phyloP scores from a whole-genome alignment of 495 filamentous ascomycete species.

The Pyrenopolyporus hunteri region DNA sequence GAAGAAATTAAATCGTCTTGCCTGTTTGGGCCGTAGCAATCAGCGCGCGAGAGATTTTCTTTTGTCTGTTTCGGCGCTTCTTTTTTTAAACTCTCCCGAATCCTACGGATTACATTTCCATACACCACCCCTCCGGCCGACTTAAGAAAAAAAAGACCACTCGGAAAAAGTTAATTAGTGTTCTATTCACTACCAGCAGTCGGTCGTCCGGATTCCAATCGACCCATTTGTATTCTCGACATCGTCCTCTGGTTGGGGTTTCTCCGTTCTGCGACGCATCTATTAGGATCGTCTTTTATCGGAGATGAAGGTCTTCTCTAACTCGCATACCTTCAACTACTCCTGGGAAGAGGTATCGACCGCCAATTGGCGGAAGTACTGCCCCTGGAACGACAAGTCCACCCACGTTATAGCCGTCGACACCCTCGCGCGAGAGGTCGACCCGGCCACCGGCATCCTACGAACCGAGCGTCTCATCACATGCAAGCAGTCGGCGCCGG shows the following conservation, averaged over 20 bases:
- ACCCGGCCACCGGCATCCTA: slow-evolving; percentile 82
- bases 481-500: slow-evolving; percentile 85
- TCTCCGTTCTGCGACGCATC: neutral
- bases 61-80: no score
- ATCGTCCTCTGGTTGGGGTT: neutral
- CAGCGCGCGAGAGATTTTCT: slow-evolving; percentile 7
- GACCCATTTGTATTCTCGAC: neutral
- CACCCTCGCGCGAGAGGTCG: slow-evolving; percentile 81
- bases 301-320: slow-evolving; percentile 93
- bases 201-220: no score
- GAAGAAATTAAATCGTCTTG: slow-evolving; percentile 6
- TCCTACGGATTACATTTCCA: slow-evolving; percentile 17
- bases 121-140: slow-evolving; percentile 33
- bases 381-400: slow-evolving; percentile 95
- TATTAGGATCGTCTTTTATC: slow-evolving; percentile 5
- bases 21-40: slow-evolving; percentile 1
- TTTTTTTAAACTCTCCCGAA: slow-evolving; percentile 11
- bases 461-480: slow-evolving; percentile 97
- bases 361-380: slow-evolving; percentile 99
- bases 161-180: no score
- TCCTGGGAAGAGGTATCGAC: slow-evolving; percentile 98
- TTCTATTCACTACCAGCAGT: no score
- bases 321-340: slow-evolving; percentile 88
- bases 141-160: neutral
- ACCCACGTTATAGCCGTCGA: slow-evolving; percentile 95